Base-by-base conservation (phyloP, 768 basidiomycete genomes). In the Tulasnella sp. region DNA sequence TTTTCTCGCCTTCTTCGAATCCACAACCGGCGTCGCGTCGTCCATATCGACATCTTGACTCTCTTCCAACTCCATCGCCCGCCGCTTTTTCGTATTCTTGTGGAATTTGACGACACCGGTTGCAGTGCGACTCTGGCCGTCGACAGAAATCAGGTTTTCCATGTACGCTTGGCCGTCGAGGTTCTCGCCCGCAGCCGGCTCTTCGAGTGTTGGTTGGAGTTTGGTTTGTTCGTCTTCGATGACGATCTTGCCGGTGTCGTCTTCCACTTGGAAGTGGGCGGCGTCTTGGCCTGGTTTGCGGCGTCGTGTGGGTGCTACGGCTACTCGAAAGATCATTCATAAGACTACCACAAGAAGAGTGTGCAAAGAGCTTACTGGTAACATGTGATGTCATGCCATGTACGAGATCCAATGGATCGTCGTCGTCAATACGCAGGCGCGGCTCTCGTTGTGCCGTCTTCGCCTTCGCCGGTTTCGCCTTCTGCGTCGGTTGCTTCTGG, bases 351-450 rank as follows among this genome's bases (percentile, higher is more conserved):
- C 2, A 27, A 12, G 9, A 9, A 43, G 1, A 21, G 15, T 11
- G 17, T 4, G 21, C 11, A n/a, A 2, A 21, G 4, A 8, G 74
- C 84, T 36, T 65, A 86, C 88, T 79, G 6, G 81, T 84, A 9
- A 88, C 69, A 40, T 79, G 77, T 23, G 83, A 75, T 6, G 79
- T 78, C 51, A 78, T 84, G 17, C 91, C 87, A 51, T 88, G 81
- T 4, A 99, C 73, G 35, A 99, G 74, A 74, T 99, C 94, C 82
- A 94, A 88, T 1, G 96, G 96, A 62, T 92, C 84, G 65, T 96
- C 89, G 55, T 87, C 83, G 65, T 96, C 96, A 61, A 86, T 70
- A 17, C 86, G 80, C 46, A 98, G 75, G 37, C 84, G 84, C 11
- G 82, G 75, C 2, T 79, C 79, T 12, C 9, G 66, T 49, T 60